Evolutionary conservation across 352 stramenopile species (phyloP).

Genomic region (Globisporangium solare): DNA sequence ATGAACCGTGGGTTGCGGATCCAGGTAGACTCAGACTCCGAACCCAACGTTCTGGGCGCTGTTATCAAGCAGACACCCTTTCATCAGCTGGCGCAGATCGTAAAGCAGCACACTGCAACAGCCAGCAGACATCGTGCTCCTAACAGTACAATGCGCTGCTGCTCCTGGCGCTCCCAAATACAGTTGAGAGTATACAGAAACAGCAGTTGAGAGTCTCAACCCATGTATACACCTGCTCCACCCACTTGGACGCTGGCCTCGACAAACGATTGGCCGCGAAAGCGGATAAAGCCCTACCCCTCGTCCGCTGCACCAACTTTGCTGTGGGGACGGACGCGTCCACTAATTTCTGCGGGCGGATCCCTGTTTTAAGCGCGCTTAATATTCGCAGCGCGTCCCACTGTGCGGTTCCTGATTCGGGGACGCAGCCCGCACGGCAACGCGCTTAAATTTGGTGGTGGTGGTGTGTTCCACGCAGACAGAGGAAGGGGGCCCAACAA

Average conservation of each 20-base stretch:
- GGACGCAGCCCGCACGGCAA: not conserved
- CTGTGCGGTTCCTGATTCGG: not conserved
- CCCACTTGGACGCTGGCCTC: not conserved
- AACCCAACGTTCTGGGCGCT: no score
- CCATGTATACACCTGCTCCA: not conserved
- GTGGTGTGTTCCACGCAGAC: constrained; percentile 4
- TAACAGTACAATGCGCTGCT: no score
- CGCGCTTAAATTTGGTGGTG: constrained; percentile 16
- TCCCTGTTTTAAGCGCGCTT: not conserved
- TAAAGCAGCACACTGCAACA: no score
- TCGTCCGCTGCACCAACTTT: not conserved
- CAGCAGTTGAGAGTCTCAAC: no score
- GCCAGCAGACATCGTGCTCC: no score
- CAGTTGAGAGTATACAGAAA: no score
- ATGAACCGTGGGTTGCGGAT: no score
- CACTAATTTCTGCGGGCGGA: not conserved
- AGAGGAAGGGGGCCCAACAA: constrained; percentile 11
- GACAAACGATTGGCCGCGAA: not conserved
- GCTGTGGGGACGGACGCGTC: not conserved
- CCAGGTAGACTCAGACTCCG: no score
- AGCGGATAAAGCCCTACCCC: not conserved
- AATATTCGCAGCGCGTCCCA: no score
- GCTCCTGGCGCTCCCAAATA: no score
- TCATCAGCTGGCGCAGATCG: no score
- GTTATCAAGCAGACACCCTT: no score